Base-by-base conservation (phyloP, 495 filamentous ascomycete genomes). In the Neurospora africana region DNA sequence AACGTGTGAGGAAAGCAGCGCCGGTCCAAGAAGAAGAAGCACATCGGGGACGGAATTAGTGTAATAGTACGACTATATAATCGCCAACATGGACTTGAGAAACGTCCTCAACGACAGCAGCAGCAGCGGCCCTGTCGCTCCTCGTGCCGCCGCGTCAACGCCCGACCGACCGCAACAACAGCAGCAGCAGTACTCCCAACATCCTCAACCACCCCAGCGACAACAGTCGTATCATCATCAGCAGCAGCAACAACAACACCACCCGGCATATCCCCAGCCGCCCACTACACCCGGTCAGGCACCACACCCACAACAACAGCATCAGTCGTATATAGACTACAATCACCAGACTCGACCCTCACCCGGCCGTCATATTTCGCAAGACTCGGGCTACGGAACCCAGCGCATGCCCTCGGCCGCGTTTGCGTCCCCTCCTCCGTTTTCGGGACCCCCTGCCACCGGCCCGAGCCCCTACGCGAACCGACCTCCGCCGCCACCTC, bases 61-160 rank as follows among this genome's bases (percentile, higher is more conserved):
- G 69, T 47, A 70, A 70, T 70, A 38, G 69, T 30, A 41, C 10
- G 30, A 65, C 27, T 43, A 71, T n/a, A 35, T 71, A 33, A 67
- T 73, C 70, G 74, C 71, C 77, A 82, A 74, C 71, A 89, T 89
- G 87, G 87, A 89, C 82, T 80, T 89, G 72, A 79, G 82, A 76
- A 83, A 82, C 21, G 87, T 89, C 78, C 79, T 89, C 71, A 88
- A 88, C 80, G 82, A 79, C 69, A 80, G 74, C 70, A 77, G 72
- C 13, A 58, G 72, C 15, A 61, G 53, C 53, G 53, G 53, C 27
- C 53, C 53, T 33, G 27, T 61, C 15, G 53, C 53, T 61, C 27
- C 53, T 61, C 53, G 53, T 11, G 77, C 78, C 35, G 73, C 78
- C 30, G 73, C 77, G 70, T 75, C 79, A 2, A 69, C 72, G 41